Percentiles rank a stretch among this genome's conserved stretches.
phyloP scores from a whole-genome alignment of 73 alveolate genomes.

The Paramecium sexaurelia region DNA sequence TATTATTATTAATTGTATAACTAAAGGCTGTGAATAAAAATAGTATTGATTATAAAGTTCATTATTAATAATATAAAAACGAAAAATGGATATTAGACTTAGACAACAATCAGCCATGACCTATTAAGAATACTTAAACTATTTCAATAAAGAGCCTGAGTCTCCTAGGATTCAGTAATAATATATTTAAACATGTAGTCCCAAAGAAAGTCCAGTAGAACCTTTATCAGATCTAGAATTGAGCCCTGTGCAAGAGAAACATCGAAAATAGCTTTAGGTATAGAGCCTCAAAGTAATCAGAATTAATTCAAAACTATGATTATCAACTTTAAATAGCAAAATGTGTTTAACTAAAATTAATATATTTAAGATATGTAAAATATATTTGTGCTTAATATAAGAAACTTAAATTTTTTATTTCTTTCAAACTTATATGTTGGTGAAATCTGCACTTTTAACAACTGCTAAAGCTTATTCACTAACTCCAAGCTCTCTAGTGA shows the following conservation, averaged over 20 bases:
- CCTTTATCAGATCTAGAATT: not conserved
- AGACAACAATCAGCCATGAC: conserved; percentile 12
- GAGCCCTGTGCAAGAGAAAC: not conserved
- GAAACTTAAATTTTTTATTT: not conserved
- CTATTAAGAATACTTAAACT: not conserved
- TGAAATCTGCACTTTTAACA: not conserved
- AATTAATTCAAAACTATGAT: not conserved
- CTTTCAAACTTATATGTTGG: not conserved
- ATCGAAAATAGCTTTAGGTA: not conserved
- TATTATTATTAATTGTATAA: not conserved
- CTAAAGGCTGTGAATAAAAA: not conserved
- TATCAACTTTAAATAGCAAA: not conserved
- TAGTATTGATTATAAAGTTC: not conserved
- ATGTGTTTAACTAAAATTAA: not conserved
- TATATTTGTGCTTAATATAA: not conserved
- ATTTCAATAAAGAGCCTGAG: not conserved
- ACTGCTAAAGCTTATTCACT: conserved; percentile 12
- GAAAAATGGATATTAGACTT: conserved; percentile 3
- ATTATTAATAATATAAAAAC: not conserved
- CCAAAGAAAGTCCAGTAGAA: conserved; percentile 27
- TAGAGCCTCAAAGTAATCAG: conserved; percentile 7
- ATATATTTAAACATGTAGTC: not conserved
- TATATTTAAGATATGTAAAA: not conserved
- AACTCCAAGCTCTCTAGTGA: not conserved
- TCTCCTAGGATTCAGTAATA: not conserved